Evolutionary conservation across 2,329 filamentous ascomycete genomes (phyloP).

Genomic region (Xylariaceae sp.): DNA sequence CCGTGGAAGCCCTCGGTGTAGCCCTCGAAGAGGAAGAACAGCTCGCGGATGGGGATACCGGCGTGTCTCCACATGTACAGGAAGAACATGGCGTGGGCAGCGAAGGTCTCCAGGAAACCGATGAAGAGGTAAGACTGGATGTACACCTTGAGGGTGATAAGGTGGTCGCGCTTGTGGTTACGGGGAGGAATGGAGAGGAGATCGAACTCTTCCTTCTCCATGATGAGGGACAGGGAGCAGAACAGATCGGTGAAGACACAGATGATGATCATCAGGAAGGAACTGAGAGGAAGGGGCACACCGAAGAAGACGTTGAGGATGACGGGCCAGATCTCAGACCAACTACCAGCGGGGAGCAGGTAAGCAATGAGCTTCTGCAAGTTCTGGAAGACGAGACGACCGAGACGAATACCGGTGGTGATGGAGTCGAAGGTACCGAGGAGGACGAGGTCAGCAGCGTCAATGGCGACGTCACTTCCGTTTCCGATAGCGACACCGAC

Average conservation of each 20-base stretch:
- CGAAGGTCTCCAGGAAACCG: not conserved
- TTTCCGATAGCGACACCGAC: conserved; percentile 62
- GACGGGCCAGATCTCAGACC: conserved; percentile 1
- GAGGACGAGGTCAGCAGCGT: not conserved
- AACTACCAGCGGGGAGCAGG: not conserved
- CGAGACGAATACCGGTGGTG: not conserved
- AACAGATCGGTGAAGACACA: not conserved
- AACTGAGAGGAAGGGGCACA: not conserved
- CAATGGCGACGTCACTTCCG: conserved; percentile 1
- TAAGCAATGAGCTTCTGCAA: conserved; percentile 1
- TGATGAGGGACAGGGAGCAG: not conserved
- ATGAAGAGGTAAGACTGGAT: conserved; percentile 1
- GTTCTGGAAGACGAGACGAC: conserved; percentile 1
- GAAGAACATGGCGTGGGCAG: conserved; percentile 1
- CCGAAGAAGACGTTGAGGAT: not conserved
- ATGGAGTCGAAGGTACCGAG: not conserved
- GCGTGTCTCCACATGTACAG: conserved; percentile 1
- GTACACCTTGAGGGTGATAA: not conserved
- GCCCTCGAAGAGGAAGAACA: not conserved
- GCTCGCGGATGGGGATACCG: not conserved
- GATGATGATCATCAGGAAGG: conserved; percentile 1
- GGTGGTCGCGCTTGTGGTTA: conserved; percentile 1
- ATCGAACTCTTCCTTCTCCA: conserved; percentile 1
- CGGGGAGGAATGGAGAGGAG: not conserved
- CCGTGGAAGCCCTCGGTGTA: not conserved